Evolutionary conservation across 441 rosid genomes (phyloP).

Genomic region (Pelargonium australe): DNA sequence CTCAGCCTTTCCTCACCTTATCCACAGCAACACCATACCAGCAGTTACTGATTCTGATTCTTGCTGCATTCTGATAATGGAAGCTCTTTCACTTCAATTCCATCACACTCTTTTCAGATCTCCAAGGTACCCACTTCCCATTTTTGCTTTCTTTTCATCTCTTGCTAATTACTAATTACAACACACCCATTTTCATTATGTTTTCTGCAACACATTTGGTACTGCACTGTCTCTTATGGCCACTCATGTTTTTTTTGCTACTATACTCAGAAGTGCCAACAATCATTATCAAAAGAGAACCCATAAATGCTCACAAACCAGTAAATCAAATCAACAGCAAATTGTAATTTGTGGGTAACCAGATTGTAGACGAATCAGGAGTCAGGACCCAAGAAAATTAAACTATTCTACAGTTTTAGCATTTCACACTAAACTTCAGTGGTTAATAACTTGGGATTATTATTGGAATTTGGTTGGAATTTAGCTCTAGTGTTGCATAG

Average conservation of each 20-base stretch:
- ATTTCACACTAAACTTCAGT: too few species aligned
- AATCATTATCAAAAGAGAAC: not conserved
- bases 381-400: too few species aligned
- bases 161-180: not conserved
- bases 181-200: not conserved
- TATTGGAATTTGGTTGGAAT: too few species aligned
- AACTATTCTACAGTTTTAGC: too few species aligned
- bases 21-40: not conserved
- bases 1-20: not conserved
- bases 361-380: too few species aligned
- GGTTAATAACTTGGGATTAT: too few species aligned
- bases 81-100: conserved; percentile 22
- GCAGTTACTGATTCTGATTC: not conserved
- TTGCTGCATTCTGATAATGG: conserved; percentile 16
- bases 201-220: not conserved
- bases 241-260: not conserved
- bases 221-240: not conserved
- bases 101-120: conserved; percentile 5
- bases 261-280: not conserved
- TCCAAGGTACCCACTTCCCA: conserved; percentile 20
- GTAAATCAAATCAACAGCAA: not conserved
- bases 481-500: too few species aligned
- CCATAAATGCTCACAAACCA: not conserved
- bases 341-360: too few species aligned
- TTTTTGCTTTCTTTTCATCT: not conserved